Conservation (phyloP, 345 rosid genomes). For the Atalantia buxifolia region DNA sequence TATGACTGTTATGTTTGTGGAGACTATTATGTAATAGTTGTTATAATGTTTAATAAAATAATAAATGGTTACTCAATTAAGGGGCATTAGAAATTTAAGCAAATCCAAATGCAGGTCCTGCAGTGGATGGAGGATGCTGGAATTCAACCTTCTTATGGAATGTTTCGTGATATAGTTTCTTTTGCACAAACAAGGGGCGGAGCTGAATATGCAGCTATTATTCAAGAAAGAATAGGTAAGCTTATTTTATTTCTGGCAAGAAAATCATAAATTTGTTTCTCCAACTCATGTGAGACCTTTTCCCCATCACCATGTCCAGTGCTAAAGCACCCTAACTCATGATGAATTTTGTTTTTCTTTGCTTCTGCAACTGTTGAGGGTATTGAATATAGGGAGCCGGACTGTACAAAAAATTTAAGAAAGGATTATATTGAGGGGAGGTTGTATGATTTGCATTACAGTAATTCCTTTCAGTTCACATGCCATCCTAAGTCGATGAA, state of each 20-base stretch:
- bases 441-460: neutral
- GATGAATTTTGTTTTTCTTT: too few species aligned
- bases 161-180: slow-evolving; percentile 59
- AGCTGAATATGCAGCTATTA: slow-evolving; percentile 48
- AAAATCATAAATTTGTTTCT: neutral
- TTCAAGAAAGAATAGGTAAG: slow-evolving; percentile 65
- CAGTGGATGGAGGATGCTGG: slow-evolving; percentile 86
- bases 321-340: too few species aligned
- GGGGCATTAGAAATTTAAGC: neutral
- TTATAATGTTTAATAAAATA: neutral
- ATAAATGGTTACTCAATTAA: neutral
- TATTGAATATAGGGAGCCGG: too few species aligned
- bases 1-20: neutral
- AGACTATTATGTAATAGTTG: neutral
- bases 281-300: neutral
- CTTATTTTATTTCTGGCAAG: slow-evolving; percentile 11
- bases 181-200: slow-evolving; percentile 70
- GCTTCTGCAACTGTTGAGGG: too few species aligned
- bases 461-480: neutral
- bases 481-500: neutral
- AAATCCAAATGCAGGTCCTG: slow-evolving; percentile 50
- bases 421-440: too few species aligned
- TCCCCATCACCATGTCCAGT: neutral
- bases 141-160: slow-evolving; percentile 59
- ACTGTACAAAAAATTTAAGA: too few species aligned